phyloP scores from a whole-genome alignment of 2,329 filamentous ascomycete genomes.

The Fusarium tuaranense region DNA sequence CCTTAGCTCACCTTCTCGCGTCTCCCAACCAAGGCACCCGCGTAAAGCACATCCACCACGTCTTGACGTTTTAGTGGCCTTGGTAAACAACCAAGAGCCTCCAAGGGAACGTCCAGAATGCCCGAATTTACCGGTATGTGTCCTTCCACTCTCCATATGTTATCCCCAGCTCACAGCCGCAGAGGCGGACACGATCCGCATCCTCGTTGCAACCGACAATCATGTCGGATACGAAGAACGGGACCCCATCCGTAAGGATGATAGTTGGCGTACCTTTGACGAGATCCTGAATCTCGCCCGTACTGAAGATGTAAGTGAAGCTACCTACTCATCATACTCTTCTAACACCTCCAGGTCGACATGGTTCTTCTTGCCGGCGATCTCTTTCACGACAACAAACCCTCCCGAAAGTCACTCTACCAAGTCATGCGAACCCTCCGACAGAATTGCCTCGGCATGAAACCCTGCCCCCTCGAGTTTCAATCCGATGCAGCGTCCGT shows the following conservation, averaged over 20 bases:
- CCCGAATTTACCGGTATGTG: slow-evolving; percentile 47
- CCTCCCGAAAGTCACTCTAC: slow-evolving; percentile 94
- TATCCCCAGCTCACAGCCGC: slow-evolving; percentile 21
- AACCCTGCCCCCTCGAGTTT: slow-evolving; percentile 94
- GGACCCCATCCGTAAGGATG: slow-evolving; percentile 93
- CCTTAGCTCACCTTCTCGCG: slow-evolving; percentile 24
- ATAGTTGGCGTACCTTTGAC: slow-evolving; percentile 96
- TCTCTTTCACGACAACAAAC: slow-evolving; percentile 98
- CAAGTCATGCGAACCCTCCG: slow-evolving; percentile 96
- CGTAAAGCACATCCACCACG: slow-evolving; percentile 32
- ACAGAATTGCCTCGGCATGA: slow-evolving; percentile 94
- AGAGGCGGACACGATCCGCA: slow-evolving; percentile 88
- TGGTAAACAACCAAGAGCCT: background rate
- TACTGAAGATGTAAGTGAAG: slow-evolving; percentile 73
- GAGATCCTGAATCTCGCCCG: slow-evolving; percentile 93
- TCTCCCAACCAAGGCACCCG: slow-evolving; percentile 23
- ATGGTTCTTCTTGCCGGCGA: slow-evolving; percentile 97
- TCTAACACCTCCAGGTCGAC: slow-evolving; percentile 70
- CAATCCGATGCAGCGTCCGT: slow-evolving; percentile 92
- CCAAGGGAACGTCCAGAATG: slow-evolving; percentile 35
- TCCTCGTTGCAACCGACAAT: slow-evolving; percentile 94
- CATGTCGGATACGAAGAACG: slow-evolving; percentile 98
- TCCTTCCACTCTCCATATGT: no score
- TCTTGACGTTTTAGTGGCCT: background rate
- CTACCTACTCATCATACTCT: accelerated